phyloP scores from a whole-genome alignment of 2,329 filamentous ascomycete species.

The Alternaria conjuncta region DNA sequence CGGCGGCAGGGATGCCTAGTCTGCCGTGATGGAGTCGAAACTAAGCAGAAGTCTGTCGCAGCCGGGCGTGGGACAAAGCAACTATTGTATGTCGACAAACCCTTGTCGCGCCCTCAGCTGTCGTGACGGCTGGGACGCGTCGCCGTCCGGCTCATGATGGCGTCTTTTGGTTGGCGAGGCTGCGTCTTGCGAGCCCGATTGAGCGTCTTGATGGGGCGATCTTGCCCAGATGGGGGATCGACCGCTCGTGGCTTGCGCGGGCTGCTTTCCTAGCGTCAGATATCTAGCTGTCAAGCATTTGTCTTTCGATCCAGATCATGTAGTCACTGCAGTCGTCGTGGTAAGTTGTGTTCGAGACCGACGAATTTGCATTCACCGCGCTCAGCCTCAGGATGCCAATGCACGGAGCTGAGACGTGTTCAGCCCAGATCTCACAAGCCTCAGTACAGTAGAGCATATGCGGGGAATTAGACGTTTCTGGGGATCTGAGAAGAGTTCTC shows the following conservation, averaged over 20 bases:
- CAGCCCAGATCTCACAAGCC: background rate
- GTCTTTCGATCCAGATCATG: constrained; percentile 11
- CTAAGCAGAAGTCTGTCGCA: constrained; percentile 7
- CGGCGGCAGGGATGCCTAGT: constrained; percentile 25
- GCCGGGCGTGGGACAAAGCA: constrained; percentile 27
- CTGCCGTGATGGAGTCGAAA: constrained; percentile 16
- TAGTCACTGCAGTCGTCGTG: constrained; percentile 9
- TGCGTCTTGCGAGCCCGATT: constrained; percentile 21
- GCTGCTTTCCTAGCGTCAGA: constrained; percentile 21
- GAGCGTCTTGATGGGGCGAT: constrained; percentile 24
- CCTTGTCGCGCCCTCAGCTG: constrained; percentile 27
- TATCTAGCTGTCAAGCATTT: constrained; percentile 22
- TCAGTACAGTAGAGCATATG: background rate
- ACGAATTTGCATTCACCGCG: background rate
- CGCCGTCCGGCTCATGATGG: constrained; percentile 27
- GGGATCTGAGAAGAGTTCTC: background rate
- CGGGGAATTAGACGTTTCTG: background rate
- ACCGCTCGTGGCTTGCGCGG: constrained; percentile 31
- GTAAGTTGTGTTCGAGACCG: background rate
- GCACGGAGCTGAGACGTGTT: background rate
- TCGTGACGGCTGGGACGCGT: constrained; percentile 19
- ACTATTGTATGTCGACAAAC: constrained; percentile 3
- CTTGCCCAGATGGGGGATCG: constrained; percentile 15
- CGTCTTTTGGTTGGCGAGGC: constrained; percentile 35
- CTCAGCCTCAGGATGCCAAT: background rate